phyloP scores from a whole-genome alignment of 2,329 filamentous ascomycete genomes.

The Cladosporium sp. region DNA sequence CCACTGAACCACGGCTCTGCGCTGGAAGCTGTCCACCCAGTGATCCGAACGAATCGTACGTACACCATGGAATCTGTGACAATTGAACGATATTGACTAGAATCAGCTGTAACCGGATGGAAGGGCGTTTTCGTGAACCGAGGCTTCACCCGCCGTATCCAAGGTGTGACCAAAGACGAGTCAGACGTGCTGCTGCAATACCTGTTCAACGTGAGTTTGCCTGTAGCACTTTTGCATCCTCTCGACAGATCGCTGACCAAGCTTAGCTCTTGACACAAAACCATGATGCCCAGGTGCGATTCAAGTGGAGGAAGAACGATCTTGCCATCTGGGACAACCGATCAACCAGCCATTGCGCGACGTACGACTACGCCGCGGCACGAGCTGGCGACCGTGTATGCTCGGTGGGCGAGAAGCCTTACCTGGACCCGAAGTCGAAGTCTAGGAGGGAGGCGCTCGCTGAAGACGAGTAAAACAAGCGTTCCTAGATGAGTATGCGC shows the following conservation, averaged over 20 bases:
- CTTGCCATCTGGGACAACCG: conserved; percentile 67
- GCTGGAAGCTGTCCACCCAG: conserved; percentile 55
- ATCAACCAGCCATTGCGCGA: conserved; percentile 60
- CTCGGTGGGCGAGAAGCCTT: conserved; percentile 57
- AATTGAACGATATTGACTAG: not conserved
- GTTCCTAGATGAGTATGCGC: not conserved
- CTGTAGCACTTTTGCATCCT: conserved; percentile 52
- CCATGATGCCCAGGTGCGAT: conserved; percentile 53
- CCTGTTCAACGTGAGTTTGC: conserved; percentile 71
- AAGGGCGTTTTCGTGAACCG: conserved; percentile 56
- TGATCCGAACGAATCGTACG: conserved; percentile 61
- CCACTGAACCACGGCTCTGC: conserved; percentile 20
- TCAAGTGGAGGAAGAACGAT: conserved; percentile 53
- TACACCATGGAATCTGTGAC: not conserved
- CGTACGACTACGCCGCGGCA: conserved; percentile 60
- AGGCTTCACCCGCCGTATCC: conserved; percentile 39
- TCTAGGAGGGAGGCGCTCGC: conserved; percentile 37
- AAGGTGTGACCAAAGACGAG: conserved; percentile 84
- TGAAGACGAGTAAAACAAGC: not conserved
- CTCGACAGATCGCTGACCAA: conserved; percentile 45
- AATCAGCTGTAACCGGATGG: conserved; percentile 58
- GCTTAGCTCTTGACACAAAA: conserved; percentile 47
- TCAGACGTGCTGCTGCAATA: conserved; percentile 76
- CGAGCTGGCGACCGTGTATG: conserved; percentile 56
- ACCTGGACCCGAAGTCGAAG: conserved; percentile 53